Evolutionary conservation across 2,329 filamentous ascomycete species (phyloP), one percentile per base, ranked within the genome.

Genomic region (Curvularia verruculosa): DNA sequence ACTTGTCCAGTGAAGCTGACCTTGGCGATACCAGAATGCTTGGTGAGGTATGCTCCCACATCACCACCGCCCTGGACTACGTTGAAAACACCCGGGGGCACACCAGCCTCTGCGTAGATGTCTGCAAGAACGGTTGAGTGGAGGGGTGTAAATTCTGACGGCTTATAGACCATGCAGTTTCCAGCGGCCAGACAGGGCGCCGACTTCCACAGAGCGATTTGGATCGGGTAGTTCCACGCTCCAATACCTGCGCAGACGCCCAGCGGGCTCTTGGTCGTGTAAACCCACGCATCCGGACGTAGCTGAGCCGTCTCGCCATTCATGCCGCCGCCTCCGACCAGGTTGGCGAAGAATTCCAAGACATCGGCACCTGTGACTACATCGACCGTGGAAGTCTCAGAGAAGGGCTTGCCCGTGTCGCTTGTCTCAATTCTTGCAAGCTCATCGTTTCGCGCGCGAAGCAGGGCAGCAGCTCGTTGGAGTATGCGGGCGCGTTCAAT

Each of bases 1-100:
- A 96, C 91, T 73, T 96, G 91, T 18, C 92, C 92, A 0, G 92
- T 96, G 79, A 96, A 96, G 71, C 89, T 92, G 68, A 96, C 91
- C 79, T 96, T 96, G 59, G 89, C 88, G 68, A 96, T 88, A 47
- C 78, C 80, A 0, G 86, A 84, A 73, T 96, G 91, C 3, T 85
- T 79, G 2, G 90, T 91, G 37, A 96, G 81, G 66, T 89, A 88
- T 40, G 87, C 88, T 45, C 92, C 92, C 5, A 92, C 89, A 9
- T 89, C 87, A 19, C 90, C 91, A 44, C 87, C 88, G 52, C 92
- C 91, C 71, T 95, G 90, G 45, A 96, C 84, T 34, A 96, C 89
- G 66, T 94, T 96, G 83, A 96, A 96, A 41, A 94, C 91, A 57
- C 92, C 91, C 0, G 87, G 83, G 1, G 91, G 92, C 1, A 96